A percentile compares a stretch with the other conserved stretches of the same genome.
These are phyloP conservation scores for Delonix regia DNA, from an alignment of 306 rosid genomes.

Conservation along the genomic window DNA sequence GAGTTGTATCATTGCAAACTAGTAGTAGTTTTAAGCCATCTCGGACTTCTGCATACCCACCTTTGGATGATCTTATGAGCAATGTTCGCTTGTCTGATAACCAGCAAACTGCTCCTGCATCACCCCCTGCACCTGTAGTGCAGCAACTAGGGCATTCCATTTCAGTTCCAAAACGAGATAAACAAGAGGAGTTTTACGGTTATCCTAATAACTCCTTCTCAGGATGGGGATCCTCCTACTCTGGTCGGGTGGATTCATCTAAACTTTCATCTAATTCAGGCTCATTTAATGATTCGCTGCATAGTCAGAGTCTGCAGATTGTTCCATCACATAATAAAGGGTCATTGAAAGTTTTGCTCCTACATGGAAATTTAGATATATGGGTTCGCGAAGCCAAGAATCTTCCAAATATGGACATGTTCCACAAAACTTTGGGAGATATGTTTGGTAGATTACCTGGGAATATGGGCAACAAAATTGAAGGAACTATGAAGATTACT, in stretches of 20 bases:
- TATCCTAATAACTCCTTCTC: conserved; percentile 54
- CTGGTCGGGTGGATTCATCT: conserved; percentile 37
- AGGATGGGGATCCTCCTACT: conserved; percentile 41
- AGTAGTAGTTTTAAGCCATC: conserved; percentile 38
- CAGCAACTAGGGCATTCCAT: conserved; percentile 37
- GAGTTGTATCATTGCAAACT: conserved; percentile 15
- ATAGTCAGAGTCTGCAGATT: conserved; percentile 62
- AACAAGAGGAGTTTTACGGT: conserved; percentile 52
- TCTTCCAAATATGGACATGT: conserved; percentile 98
- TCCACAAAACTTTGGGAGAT: conserved; percentile 87
- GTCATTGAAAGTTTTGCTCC: conserved; percentile 73
- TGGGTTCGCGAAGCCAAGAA: conserved; percentile 68
- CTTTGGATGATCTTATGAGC: conserved; percentile 61
- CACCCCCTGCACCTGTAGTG: conserved; percentile 47
- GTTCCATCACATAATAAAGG: conserved; percentile 65
- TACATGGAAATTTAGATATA: conserved; percentile 92
- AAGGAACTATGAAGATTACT: conserved; percentile 73
- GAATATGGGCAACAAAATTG: conserved; percentile 56
- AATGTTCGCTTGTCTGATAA: conserved; percentile 56
- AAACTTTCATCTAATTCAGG: conserved; percentile 42
- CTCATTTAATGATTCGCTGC: conserved; percentile 60
- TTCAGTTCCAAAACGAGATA: conserved; percentile 46
- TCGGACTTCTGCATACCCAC: conserved; percentile 57
- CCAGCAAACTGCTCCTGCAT: conserved; percentile 51
- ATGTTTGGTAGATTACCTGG: conserved; percentile 65